Conservation (phyloP, 2,329 filamentous ascomycete genomes). For the Aspergillus pseudoviridinutans region DNA sequence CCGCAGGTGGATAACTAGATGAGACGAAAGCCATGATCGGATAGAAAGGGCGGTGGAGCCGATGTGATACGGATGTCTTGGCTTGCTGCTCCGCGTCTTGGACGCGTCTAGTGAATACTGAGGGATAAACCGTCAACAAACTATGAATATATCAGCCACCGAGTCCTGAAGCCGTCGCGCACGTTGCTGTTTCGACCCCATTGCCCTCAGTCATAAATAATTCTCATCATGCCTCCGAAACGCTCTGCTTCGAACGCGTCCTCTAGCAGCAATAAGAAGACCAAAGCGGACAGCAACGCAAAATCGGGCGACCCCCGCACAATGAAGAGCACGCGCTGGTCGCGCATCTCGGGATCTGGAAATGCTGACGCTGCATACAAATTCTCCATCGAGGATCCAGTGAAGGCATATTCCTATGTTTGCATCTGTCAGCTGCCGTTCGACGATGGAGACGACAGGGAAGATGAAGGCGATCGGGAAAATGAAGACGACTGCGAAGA, state of each 20-base stretch:
- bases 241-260: background rate
- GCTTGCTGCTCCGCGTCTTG: background rate
- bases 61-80: background rate
- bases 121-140: background rate
- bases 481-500: constrained; percentile 15
- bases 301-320: background rate
- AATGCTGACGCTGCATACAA: constrained; percentile 24
- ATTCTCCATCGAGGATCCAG: background rate
- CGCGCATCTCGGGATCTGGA: constrained; percentile 30
- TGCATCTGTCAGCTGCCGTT: constrained; percentile 2
- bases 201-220: background rate
- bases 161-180: background rate
- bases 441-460: background rate
- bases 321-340: background rate
- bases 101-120: background rate
- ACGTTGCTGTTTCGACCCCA: background rate
- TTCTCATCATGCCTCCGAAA: background rate
- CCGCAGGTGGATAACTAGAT: background rate
- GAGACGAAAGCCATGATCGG: background rate
- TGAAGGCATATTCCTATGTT: background rate
- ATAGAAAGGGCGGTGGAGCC: no score
- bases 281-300: background rate
- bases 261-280: background rate
- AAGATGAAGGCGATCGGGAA: background rate
- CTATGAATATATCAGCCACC: background rate